Conservation (phyloP, 2,329 filamentous ascomycete genomes). For the Paracoccidioides lutzii region DNA sequence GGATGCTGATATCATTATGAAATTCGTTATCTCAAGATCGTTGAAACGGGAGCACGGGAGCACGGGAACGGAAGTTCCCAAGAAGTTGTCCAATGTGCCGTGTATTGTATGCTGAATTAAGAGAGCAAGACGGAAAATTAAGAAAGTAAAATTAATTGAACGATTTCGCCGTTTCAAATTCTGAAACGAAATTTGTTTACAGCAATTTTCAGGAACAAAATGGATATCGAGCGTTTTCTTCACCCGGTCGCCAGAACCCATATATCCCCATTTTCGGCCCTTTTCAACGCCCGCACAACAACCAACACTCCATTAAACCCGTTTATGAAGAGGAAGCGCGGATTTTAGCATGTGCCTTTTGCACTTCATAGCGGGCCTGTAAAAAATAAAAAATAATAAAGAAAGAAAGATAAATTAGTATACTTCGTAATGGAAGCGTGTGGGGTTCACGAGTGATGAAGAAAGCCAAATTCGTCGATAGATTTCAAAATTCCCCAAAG, state of each 20-base stretch:
- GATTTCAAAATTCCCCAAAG: not conserved
- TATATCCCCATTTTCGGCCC: slow-evolving; percentile 15
- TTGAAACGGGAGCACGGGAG: not conserved
- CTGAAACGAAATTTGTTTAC: slow-evolving; percentile 11
- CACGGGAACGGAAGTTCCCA: not conserved
- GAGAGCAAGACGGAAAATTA: not conserved
- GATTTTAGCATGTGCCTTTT: slow-evolving; percentile 91
- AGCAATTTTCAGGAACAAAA: slow-evolving; percentile 9
- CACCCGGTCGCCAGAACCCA: slow-evolving; percentile 6
- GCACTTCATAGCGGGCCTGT: slow-evolving; percentile 81
- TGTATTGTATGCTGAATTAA: not conserved
- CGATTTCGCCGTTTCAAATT: slow-evolving; percentile 10
- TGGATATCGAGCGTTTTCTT: slow-evolving; percentile 3
- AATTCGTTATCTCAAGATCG: not conserved
- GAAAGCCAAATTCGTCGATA: not conserved
- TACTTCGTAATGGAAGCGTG: not conserved
- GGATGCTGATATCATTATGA: no score
- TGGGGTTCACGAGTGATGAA: not conserved
- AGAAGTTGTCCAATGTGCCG: not conserved
- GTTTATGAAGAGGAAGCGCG: slow-evolving; percentile 60
- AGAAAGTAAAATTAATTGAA: slow-evolving; percentile 3
- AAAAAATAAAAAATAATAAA: not conserved
- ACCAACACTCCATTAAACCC: slow-evolving; percentile 18
- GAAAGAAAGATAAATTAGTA: not conserved
- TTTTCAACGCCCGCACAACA: slow-evolving; percentile 30